Evolutionary conservation across 371 early-diverging fungal species (phyloP).

Genomic region (Chytridiales sp.): DNA sequence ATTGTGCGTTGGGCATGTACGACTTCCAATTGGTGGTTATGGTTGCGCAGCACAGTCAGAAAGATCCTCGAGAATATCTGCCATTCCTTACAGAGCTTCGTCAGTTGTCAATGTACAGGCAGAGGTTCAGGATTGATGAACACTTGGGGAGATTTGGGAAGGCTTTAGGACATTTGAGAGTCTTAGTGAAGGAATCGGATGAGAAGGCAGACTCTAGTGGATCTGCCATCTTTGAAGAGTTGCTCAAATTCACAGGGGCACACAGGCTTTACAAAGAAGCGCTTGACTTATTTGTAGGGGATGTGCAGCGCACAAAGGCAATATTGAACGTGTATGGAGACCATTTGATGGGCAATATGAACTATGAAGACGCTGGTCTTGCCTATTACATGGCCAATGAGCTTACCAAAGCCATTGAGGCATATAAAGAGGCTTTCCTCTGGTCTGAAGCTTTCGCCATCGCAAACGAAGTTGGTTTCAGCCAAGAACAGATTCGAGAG

Average conservation of each 20-base stretch:
- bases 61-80: slow-evolving; percentile 94
- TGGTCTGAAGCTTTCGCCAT: background rate
- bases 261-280: slow-evolving; percentile 68
- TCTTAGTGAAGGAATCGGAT: slow-evolving; percentile 7
- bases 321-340: slow-evolving; percentile 63
- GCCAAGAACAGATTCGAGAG: background rate
- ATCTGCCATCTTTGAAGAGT: slow-evolving; percentile 57
- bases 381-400: slow-evolving; percentile 31
- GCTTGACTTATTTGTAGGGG: slow-evolving; percentile 57
- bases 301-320: slow-evolving; percentile 42
- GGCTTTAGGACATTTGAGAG: slow-evolving; percentile 70
- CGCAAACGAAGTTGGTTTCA: background rate
- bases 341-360: slow-evolving; percentile 52
- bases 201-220: background rate
- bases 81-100: slow-evolving; percentile 84
- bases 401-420: background rate
- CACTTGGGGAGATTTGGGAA: slow-evolving; percentile 69
- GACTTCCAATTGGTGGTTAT: slow-evolving; percentile 87
- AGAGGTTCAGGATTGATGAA: slow-evolving; percentile 85
- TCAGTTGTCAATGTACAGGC: slow-evolving; percentile 68
- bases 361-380: slow-evolving; percentile 70
- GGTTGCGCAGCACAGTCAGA: slow-evolving; percentile 94
- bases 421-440: background rate
- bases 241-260: slow-evolving; percentile 60
- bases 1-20: slow-evolving; percentile 93